Evolutionary conservation across 306 rosid species (phyloP).

Genomic region (Sicyos baderoa): DNA sequence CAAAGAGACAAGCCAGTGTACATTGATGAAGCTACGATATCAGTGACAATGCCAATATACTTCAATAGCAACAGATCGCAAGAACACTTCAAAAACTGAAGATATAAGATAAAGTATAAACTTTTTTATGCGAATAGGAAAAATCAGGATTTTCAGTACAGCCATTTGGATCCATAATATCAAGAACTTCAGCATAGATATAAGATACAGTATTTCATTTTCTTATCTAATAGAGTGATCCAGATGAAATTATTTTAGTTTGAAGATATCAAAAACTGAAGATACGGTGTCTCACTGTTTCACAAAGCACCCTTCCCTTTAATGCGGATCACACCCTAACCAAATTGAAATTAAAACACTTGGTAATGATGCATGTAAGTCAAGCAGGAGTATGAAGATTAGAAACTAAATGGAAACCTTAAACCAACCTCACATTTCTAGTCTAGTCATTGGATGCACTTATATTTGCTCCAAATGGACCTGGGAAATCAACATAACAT

Average conservation of each 20-base stretch:
- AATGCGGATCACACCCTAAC: not conserved
- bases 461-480: not conserved
- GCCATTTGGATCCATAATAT: not conserved
- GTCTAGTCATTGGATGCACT: not conserved
- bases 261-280: not conserved
- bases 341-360: not conserved
- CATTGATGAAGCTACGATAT: too few relatives aligned
- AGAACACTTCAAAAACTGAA: too few relatives aligned
- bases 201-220: not conserved
- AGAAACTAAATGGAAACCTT: conserved; percentile 1
- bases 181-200: not conserved
- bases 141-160: not conserved
- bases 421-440: not conserved
- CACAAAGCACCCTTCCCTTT: not conserved
- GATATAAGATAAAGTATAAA: not conserved
- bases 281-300: not conserved
- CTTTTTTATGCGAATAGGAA: not conserved
- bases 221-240: not conserved
- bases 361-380: not conserved
- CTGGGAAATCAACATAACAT: not conserved
- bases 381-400: not conserved
- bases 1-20: too few relatives aligned
- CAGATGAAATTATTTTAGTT: not conserved
- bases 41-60: too few relatives aligned
- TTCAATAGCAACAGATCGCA: too few relatives aligned